These are phyloP conservation scores for Paraconiothyrium brasiliense DNA, from an alignment of 2,329 filamentous ascomycete genomes.

Conservation along the genomic window DNA sequence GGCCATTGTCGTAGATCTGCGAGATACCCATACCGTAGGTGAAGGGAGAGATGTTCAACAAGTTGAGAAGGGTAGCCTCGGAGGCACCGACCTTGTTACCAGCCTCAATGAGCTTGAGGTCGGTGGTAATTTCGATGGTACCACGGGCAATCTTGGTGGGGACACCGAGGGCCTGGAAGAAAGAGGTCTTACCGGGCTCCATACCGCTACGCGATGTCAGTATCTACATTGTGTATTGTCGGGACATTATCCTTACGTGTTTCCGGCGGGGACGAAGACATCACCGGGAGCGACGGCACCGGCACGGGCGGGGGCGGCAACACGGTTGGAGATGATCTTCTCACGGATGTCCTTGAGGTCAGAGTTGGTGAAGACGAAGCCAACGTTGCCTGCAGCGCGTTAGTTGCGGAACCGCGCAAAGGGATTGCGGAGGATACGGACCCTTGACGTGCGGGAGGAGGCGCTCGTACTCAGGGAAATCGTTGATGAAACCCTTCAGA, in stretches of 20 bases:
- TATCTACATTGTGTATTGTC: constrained; percentile 11
- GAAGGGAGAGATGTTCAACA: constrained; percentile 92
- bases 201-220: constrained; percentile 69
- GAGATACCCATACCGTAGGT: constrained; percentile 92
- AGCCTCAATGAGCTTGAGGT: constrained; percentile 97
- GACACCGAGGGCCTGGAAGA: constrained; percentile 99
- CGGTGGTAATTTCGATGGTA: constrained; percentile 99
- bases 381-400: constrained; percentile 76
- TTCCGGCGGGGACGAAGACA: constrained; percentile 95
- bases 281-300: constrained; percentile 94
- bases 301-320: constrained; percentile 96
- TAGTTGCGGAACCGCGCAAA: constrained; percentile 22
- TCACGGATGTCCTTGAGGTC: constrained; percentile 93
- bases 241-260: constrained; percentile 67
- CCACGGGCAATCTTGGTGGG: constrained; percentile 99
- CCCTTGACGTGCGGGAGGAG: constrained; percentile 93
- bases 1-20: constrained; percentile 98
- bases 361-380: constrained; percentile 97
- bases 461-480: constrained; percentile 97
- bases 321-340: constrained; percentile 96
- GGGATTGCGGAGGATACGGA: constrained; percentile 38
- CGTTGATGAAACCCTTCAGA: constrained; percentile 89
- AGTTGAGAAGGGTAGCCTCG: constrained; percentile 98
- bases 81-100: constrained; percentile 95
- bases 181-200: constrained; percentile 99